Conservation (phyloP, 345 rosid species). For the Citropsis articulata region DNA sequence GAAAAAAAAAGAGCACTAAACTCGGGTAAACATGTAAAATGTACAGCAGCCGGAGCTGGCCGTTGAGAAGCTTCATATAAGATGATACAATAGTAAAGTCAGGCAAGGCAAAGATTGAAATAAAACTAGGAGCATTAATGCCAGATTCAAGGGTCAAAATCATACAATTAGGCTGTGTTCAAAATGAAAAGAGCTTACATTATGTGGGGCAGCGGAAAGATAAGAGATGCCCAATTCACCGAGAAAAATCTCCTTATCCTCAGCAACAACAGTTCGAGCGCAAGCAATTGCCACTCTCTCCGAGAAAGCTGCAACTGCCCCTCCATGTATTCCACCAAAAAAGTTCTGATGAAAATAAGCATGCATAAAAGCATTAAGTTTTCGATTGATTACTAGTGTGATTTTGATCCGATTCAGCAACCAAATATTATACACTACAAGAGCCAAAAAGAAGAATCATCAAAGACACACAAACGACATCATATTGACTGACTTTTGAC, state of each 20-base stretch:
- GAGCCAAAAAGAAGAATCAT: too few relatives aligned
- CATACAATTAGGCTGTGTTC: too few relatives aligned
- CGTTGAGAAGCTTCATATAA: background rate
- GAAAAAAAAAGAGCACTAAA: background rate
- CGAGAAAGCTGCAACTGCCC: slow-evolving; percentile 59
- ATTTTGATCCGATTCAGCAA: too few relatives aligned
- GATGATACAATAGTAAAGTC: background rate
- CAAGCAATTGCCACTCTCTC: slow-evolving; percentile 68
- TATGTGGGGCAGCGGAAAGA: slow-evolving; percentile 48
- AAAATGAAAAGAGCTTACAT: slow-evolving; percentile 21
- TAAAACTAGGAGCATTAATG: too few relatives aligned
- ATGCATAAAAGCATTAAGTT: too few relatives aligned
- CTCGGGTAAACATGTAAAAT: background rate
- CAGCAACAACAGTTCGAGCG: slow-evolving; percentile 53
- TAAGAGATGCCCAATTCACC: slow-evolving; percentile 71
- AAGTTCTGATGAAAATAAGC: slow-evolving; percentile 34
- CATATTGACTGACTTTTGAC: too few relatives aligned
- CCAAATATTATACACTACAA: too few relatives aligned
- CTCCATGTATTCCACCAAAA: slow-evolving; percentile 63
- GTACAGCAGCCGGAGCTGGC: background rate
- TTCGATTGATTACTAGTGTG: too few relatives aligned
- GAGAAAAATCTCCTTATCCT: slow-evolving; percentile 55
- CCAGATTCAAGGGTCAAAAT: too few relatives aligned
- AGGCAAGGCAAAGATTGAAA: too few relatives aligned
- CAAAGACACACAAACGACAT: too few relatives aligned